Percentiles rank a stretch among this genome's conserved stretches.
Conservation (phyloP, 176 grass and related monocot genomes). For the Oryza meridionalis region DNA sequence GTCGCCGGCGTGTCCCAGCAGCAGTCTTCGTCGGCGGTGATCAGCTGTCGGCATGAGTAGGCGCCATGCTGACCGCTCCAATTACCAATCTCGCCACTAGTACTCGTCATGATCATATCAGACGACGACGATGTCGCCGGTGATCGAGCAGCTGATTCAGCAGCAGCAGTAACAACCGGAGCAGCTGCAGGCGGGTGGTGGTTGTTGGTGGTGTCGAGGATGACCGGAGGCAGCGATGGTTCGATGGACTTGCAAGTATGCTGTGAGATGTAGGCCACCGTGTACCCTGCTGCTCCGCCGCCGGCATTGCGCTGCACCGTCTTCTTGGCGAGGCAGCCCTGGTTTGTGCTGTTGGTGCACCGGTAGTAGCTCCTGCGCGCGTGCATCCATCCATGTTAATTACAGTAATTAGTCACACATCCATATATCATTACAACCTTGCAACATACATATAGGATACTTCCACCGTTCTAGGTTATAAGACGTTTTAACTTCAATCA, state of each 20-base stretch:
- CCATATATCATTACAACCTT: too few relatives aligned
- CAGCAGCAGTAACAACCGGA: too few relatives aligned
- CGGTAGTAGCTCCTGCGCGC: conserved; percentile 62
- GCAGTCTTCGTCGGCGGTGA: background rate
- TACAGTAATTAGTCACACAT: too few relatives aligned
- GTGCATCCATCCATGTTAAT: background rate
- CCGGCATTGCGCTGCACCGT: conserved; percentile 43
- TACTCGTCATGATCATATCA: background rate
- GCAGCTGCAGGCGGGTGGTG: background rate
- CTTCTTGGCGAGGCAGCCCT: conserved; percentile 53
- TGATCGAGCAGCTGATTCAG: conserved; percentile 8
- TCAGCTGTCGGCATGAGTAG: too few relatives aligned
- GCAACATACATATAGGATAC: too few relatives aligned
- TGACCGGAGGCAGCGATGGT: conserved; percentile 30
- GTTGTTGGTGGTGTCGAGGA: conserved; percentile 46
- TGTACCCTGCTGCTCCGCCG: background rate
- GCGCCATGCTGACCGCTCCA: background rate
- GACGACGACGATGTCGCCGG: conserved; percentile 30
- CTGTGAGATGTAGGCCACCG: conserved; percentile 31
- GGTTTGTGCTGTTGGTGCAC: conserved; percentile 51
- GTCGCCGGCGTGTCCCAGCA: too few relatives aligned
- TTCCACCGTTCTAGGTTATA: too few relatives aligned
- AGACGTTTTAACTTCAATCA: too few relatives aligned
- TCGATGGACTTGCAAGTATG: conserved; percentile 43
- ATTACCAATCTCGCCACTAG: background rate